These are phyloP conservation scores for Trichoderma pleuroti DNA, from an alignment of 2,329 filamentous ascomycete genomes.

Conservation along the genomic window DNA sequence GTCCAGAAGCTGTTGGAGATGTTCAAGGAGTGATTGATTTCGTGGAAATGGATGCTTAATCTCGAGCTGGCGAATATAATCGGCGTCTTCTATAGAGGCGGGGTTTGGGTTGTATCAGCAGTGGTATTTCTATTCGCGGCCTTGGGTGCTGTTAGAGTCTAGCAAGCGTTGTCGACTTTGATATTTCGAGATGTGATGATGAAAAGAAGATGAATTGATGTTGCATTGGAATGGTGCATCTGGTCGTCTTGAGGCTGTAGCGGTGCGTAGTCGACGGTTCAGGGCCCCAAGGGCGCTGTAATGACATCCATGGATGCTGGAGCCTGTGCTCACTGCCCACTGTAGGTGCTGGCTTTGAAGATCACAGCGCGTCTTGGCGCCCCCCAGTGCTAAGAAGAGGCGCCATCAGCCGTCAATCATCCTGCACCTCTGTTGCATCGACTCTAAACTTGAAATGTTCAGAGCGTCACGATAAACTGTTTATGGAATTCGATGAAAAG, in stretches of 20 bases:
- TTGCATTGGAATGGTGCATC: background rate
- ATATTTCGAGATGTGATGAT: background rate
- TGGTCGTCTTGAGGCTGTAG: background rate
- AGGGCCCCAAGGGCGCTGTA: background rate
- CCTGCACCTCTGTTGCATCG: no score
- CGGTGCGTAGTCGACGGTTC: no score
- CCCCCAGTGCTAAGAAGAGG: background rate
- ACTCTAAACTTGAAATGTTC: no score
- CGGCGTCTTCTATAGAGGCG: background rate
- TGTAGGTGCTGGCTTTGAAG: background rate
- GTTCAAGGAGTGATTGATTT: constrained; percentile 25
- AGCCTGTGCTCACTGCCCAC: no score
- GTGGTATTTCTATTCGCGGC: background rate
- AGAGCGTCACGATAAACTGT: background rate
- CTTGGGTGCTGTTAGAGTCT: background rate
- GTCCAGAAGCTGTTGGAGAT: constrained; percentile 37
- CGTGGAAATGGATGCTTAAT: background rate
- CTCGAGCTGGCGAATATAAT: background rate
- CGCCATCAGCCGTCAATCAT: background rate
- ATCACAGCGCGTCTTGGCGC: background rate
- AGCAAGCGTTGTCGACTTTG: background rate
- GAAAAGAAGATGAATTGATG: background rate
- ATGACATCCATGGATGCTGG: background rate
- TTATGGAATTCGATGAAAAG: background rate
- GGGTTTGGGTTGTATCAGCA: background rate